Evolutionary conservation across 495 filamentous ascomycete species (phyloP), one percentile per base, ranked within the genome.

Genomic region (Annulohypoxylon stygium): DNA sequence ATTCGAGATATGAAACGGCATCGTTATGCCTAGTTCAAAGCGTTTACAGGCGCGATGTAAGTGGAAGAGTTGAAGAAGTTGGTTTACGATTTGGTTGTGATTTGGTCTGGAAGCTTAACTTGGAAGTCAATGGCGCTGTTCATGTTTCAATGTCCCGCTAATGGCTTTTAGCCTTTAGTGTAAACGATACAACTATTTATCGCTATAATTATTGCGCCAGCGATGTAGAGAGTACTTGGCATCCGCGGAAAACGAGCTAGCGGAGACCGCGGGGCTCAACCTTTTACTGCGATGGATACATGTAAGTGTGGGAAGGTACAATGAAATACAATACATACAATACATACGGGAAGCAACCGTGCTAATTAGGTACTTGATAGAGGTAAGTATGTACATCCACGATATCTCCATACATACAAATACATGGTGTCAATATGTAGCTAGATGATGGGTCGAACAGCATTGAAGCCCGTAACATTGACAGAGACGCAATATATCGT

Each of bases 21-120:
- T 75, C 72, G 72, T 63, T 68, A 68, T 65, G 60, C 53, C 47
- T 68, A 53, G 67, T 75, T 71, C 67, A 71, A 75, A 75, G 72
- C 72, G 72, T 75, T 53, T 75, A 75, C 59, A 68, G 63, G n/a
- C 34, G 67, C 12, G 60, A 68, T 64, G 8, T 70, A 54, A 75
- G 67, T 71, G 72, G 72, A 75, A 71, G 72, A 43, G 47, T 47
- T 26, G 25, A 64, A 51, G 25, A 50, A 58, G 61, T 60, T 63
- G 41, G 20, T 23, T 23, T 23, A 23, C 20, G 20, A 23, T 23
- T 23, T 23, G 20, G 10, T 43, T 53, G n/a, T 20, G 48, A 53
- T 59, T 39, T 51, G 51, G 57, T 63, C 55, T 30, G 51, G 11
- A 61, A 45, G 61, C 30, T 43, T 14, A 60, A 25, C 23, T 53